A percentile compares a stretch with the other conserved stretches of the same genome.
Evolutionary conservation across 2,329 filamentous ascomycete species (phyloP).

Genomic region (Neofusicoccum cordaticola): DNA sequence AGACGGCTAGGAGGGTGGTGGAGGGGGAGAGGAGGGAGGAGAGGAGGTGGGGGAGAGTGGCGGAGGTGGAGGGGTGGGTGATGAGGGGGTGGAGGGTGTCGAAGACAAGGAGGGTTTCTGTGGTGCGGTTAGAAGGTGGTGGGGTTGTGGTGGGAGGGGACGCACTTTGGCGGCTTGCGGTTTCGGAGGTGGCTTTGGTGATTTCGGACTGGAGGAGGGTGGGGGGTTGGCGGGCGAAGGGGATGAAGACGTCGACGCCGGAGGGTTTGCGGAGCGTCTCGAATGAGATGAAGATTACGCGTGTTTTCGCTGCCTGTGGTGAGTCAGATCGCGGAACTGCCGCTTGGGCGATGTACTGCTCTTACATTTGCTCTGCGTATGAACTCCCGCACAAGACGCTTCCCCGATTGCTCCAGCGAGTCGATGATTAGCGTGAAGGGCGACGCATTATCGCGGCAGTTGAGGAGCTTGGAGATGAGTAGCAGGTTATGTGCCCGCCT

Average conservation of each 20-base stretch:
- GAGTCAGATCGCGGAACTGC: neutral
- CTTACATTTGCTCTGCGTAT: slow-evolving; percentile 69
- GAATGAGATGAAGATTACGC: slow-evolving; percentile 75
- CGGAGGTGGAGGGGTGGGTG: slow-evolving; percentile 48
- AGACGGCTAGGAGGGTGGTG: slow-evolving; percentile 72
- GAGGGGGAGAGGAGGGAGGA: slow-evolving; percentile 64
- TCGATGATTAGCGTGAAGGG: slow-evolving; percentile 86
- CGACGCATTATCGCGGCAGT: slow-evolving; percentile 69
- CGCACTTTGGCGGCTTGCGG: neutral
- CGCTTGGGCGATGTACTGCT: slow-evolving; percentile 21
- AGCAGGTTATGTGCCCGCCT: slow-evolving; percentile 80
- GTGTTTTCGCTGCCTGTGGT: slow-evolving; percentile 49
- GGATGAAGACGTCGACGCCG: slow-evolving; percentile 66
- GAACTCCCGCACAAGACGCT: slow-evolving; percentile 69
- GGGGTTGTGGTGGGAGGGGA: neutral
- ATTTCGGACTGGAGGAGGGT: slow-evolving; percentile 60
- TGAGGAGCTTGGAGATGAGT: slow-evolving; percentile 77
- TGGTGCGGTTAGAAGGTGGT: neutral
- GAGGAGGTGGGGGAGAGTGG: slow-evolving; percentile 62
- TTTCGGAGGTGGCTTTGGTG: slow-evolving; percentile 29
- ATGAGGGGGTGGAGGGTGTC: slow-evolving; percentile 73
- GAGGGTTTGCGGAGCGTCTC: slow-evolving; percentile 65
- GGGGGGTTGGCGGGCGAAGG: slow-evolving; percentile 59
- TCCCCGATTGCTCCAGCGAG: slow-evolving; percentile 75
- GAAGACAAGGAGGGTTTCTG: slow-evolving; percentile 72